Evolutionary conservation across 148 eudicot genomes (phyloP).

Genomic region (Talinum fruticosum): DNA sequence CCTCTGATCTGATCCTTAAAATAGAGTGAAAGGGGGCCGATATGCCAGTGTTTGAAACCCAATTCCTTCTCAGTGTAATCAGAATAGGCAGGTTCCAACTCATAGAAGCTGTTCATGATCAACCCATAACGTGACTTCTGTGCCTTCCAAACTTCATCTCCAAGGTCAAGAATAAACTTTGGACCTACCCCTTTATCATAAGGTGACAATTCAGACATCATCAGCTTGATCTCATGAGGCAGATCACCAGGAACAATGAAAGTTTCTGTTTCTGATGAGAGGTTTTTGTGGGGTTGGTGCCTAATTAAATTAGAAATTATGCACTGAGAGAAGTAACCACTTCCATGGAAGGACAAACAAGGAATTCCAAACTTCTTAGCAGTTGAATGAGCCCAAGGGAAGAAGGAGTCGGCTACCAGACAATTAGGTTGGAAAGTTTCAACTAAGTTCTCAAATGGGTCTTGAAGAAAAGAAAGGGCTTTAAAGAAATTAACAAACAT

Average conservation of each 20-base stretch:
- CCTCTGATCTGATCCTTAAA: not conserved
- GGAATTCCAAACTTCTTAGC: slow-evolving; percentile 28
- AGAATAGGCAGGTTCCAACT: slow-evolving; percentile 28
- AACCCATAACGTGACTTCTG: slow-evolving; percentile 18
- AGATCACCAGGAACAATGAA: slow-evolving; percentile 28
- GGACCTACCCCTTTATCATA: slow-evolving; percentile 13
- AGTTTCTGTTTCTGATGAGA: slow-evolving; percentile 23
- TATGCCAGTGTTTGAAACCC: slow-evolving; percentile 28
- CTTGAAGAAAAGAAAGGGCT: slow-evolving; percentile 25
- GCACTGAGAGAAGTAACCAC: slow-evolving; percentile 21
- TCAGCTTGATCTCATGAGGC: slow-evolving; percentile 32
- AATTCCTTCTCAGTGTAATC: slow-evolving; percentile 15
- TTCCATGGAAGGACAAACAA: slow-evolving; percentile 30
- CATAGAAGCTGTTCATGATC: slow-evolving; percentile 34
- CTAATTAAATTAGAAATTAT: slow-evolving; percentile 5
- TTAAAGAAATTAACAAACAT: not conserved
- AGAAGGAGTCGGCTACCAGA: slow-evolving; percentile 35
- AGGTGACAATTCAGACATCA: slow-evolving; percentile 6
- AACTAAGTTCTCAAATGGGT: slow-evolving; percentile 25
- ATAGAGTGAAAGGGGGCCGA: slow-evolving; percentile 36
- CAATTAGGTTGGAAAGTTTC: slow-evolving; percentile 24
- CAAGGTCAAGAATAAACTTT: not conserved
- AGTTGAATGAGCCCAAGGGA: slow-evolving; percentile 31
- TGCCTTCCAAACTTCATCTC: not conserved
- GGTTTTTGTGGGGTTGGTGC: slow-evolving; percentile 12